phyloP scores from a whole-genome alignment of 352 stramenopile species.

The Phytophthora crassamura region DNA sequence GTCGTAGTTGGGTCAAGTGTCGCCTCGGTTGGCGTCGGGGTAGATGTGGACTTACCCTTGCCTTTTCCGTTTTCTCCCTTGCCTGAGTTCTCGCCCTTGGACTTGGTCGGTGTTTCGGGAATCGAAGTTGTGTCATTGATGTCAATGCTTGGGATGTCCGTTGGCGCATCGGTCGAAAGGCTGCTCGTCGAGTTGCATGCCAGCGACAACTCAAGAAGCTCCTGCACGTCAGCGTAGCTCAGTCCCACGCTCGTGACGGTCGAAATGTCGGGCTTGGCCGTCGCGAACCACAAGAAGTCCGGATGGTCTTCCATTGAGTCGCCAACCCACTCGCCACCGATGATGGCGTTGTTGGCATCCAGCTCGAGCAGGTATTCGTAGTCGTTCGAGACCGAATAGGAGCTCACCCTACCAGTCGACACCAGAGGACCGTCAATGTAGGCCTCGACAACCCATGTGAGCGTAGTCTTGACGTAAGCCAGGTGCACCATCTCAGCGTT shows the following conservation, averaged over 20 bases:
- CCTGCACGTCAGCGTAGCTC: slow-evolving; percentile 26
- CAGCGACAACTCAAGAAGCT: slow-evolving; percentile 8
- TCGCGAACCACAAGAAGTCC: slow-evolving; percentile 35
- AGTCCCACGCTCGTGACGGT: slow-evolving; percentile 23
- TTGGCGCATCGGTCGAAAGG: background rate
- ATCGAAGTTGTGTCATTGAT: background rate
- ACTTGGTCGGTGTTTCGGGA: background rate
- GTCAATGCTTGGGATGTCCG: background rate
- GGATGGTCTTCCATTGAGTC: slow-evolving; percentile 27
- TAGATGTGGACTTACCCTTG: background rate
- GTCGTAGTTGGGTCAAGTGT: too few species aligned
- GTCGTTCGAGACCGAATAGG: slow-evolving; percentile 18
- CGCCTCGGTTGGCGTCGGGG: background rate
- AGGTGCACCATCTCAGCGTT: slow-evolving; percentile 41
- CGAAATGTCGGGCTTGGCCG: slow-evolving; percentile 6
- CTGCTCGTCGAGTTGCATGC: slow-evolving; percentile 16
- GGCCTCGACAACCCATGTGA: slow-evolving; percentile 43
- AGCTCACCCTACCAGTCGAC: slow-evolving; percentile 16
- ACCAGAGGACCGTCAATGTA: slow-evolving; percentile 36
- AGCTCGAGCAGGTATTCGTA: slow-evolving; percentile 38
- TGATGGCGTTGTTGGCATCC: slow-evolving; percentile 21
- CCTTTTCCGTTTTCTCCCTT: background rate
- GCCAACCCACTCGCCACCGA: slow-evolving; percentile 35
- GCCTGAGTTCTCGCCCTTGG: background rate
- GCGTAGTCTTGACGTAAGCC: slow-evolving; percentile 41